Evolutionary conservation across 2,329 filamentous ascomycete genomes (phyloP), one percentile per base, ranked within the genome.

Genomic region (Nigrospora osmanthi): DNA sequence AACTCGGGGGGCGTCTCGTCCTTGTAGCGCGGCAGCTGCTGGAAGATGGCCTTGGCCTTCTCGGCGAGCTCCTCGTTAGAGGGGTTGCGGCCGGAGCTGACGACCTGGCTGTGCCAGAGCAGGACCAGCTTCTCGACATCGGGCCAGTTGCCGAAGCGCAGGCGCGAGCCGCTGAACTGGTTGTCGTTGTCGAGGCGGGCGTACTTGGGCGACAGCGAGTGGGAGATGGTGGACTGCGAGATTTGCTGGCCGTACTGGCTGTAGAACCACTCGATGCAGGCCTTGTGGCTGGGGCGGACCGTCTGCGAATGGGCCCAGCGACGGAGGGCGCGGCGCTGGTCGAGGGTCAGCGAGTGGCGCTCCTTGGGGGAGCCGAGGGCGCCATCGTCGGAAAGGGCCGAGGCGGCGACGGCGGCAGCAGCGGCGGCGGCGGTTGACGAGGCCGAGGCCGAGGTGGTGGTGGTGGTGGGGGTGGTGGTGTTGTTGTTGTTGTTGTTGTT

Each of bases 51-150:
- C 58, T 80, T 81, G 37, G 78, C 78, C 64, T 81, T 81, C 32
- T 81, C 77, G 49, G 75, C 76, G 3, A 81, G 67, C 59, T 81
- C 77, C 53, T 81, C 78, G 58, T 81, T 81, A 37, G 75, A 79
- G 0, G 78, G 78, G 52, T 78, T 74, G 43, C 76, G 75, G 43
- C 78, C 77, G 3, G 67, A 69, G 28, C 65, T 42, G 66, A 72
- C 48, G 66, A 72, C 43, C 67, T 70, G 42, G 63, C 70, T 44
- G 62, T 72, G 54, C 72, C 77, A 50, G 80, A 89, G 53, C 82
- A 94, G 64, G 89, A 94, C 71, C 71, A 89, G 67, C 88, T 97
- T 62, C 89, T 97, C 45, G 44, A 81, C 78, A 51, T 81, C 78
- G 48, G 78, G 78, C 78, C 78, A 81, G 57, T 81, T 81, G 50